phyloP scores from a whole-genome alignment of 148 eudicot species.

The Camellia granthamiana region DNA sequence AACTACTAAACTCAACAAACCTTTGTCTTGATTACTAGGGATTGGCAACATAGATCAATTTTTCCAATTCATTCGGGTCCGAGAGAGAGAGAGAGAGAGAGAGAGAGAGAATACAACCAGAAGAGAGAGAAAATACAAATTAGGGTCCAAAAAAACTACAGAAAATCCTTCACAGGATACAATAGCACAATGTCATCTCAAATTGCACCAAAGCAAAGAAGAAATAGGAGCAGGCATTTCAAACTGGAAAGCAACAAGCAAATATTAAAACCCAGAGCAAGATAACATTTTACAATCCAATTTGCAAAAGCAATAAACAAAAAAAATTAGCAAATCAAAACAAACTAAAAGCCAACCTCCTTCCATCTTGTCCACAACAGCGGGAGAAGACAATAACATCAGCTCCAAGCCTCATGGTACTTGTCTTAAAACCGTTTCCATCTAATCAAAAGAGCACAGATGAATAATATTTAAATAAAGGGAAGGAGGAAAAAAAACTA shows the following conservation, averaged over 20 bases:
- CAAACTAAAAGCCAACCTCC: slow-evolving; percentile 39
- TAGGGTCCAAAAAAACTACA: background rate
- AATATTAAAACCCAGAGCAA: background rate
- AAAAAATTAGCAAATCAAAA: background rate
- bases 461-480: background rate
- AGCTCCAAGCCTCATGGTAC: slow-evolving; percentile 99
- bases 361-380: slow-evolving; percentile 53
- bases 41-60: too few species aligned
- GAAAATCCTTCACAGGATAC: background rate
- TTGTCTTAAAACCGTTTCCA: slow-evolving; percentile 97
- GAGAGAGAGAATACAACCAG: too few species aligned
- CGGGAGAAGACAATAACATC: slow-evolving; percentile 97
- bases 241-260: background rate
- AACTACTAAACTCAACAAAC: too few species aligned
- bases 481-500: background rate
- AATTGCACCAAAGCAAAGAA: background rate
- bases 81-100: too few species aligned
- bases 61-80: too few species aligned
- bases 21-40: too few species aligned
- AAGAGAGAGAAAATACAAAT: too few species aligned
- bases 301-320: background rate
- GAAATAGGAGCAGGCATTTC: too few species aligned
- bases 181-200: background rate
- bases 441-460: slow-evolving; percentile 36
- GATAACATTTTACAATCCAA: background rate